These are phyloP conservation scores for Leccinum subspadiceum DNA, from an alignment of 1,284 basidiomycete species.

Conservation along the genomic window DNA sequence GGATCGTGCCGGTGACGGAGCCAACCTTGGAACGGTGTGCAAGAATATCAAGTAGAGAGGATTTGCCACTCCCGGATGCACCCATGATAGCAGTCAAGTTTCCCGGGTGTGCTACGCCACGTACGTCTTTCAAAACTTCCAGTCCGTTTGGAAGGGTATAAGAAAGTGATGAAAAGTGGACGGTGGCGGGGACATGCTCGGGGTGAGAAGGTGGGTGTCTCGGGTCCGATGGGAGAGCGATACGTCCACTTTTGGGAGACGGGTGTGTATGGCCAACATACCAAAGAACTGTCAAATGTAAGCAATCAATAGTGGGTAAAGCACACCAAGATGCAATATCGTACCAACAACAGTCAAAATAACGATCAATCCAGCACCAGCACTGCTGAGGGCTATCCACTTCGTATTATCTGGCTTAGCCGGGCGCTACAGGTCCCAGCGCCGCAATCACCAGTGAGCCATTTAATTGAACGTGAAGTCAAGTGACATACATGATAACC, in stretches of 20 bases:
- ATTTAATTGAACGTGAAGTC: neutral
- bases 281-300: conserved; percentile 71
- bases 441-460: neutral
- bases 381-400: conserved; percentile 84
- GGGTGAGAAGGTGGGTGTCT: conserved; percentile 34
- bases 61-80: conserved; percentile 95
- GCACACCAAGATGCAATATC: conserved; percentile 8
- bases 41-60: conserved; percentile 93
- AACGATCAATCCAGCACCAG: conserved; percentile 72
- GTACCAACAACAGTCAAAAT: conserved; percentile 53
- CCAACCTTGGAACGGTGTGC: conserved; percentile 89
- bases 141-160: conserved; percentile 71
- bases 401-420: conserved; percentile 75
- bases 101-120: conserved; percentile 82
- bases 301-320: neutral
- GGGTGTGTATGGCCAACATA: conserved; percentile 73
- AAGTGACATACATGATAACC: conserved; percentile 70
- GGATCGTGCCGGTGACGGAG: conserved; percentile 67
- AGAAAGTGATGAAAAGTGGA: conserved; percentile 85
- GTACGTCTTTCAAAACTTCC: conserved; percentile 76
- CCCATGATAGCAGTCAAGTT: conserved; percentile 95
- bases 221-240: conserved; percentile 46
- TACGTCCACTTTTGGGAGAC: conserved; percentile 63
- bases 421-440: conserved; percentile 49
- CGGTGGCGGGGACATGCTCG: conserved; percentile 89